Conservation (phyloP, 2,329 filamentous ascomycete species). For the Verruconis gallopava region DNA sequence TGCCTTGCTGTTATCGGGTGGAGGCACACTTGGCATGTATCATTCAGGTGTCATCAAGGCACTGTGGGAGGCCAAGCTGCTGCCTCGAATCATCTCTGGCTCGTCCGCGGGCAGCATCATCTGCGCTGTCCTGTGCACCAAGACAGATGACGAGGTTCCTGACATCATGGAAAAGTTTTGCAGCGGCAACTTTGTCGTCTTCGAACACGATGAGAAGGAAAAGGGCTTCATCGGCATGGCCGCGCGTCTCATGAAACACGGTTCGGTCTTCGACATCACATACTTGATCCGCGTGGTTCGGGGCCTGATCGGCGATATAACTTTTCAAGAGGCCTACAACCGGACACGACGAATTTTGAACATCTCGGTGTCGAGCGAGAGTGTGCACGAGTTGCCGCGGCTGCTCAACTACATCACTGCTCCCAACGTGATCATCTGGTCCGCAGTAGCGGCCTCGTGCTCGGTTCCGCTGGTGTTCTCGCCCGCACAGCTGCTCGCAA, state of each 20-base stretch:
- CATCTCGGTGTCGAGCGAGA: conserved; percentile 81
- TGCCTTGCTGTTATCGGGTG: conserved; percentile 70
- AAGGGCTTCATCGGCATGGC: conserved; percentile 57
- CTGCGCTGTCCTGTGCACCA: conserved; percentile 64
- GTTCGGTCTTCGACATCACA: conserved; percentile 72
- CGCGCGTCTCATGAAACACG: conserved; percentile 63
- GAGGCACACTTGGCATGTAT: conserved; percentile 83
- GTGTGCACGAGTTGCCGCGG: conserved; percentile 73
- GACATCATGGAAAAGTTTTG: conserved; percentile 56
- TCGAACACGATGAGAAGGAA: conserved; percentile 48
- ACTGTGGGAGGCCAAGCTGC: conserved; percentile 58
- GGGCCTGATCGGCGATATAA: conserved; percentile 70
- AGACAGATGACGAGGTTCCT: conserved; percentile 67
- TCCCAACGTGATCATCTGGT: conserved; percentile 92
- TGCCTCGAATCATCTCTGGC: conserved; percentile 78
- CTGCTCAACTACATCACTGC: conserved; percentile 88
- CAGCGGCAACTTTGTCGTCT: conserved; percentile 69
- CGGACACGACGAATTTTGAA: conserved; percentile 86
- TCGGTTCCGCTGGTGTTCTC: conserved; percentile 82
- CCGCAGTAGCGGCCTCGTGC: conserved; percentile 88
- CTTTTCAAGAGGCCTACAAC: conserved; percentile 92
- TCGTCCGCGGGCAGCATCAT: conserved; percentile 83
- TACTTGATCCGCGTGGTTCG: conserved; percentile 68
- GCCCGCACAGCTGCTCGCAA: conserved; percentile 64
- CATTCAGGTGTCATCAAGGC: conserved; percentile 80